A percentile compares a stretch with the other conserved stretches of the same genome.
phyloP scores from a whole-genome alignment of 1,284 basidiomycete genomes.

The Cerioporus squamosus region DNA sequence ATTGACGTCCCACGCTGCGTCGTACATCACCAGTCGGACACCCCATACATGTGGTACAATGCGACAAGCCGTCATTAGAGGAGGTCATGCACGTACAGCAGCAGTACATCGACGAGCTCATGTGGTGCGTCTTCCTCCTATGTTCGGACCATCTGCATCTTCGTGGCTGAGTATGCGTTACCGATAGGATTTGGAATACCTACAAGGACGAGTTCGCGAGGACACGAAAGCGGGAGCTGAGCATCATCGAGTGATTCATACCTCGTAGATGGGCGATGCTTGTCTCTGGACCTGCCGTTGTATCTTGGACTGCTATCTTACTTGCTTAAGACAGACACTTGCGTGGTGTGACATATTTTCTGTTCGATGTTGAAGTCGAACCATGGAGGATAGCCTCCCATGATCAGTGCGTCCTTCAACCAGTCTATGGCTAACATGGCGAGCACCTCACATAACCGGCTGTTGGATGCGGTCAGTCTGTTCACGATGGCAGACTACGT shows the following conservation, averaged over 20 bases:
- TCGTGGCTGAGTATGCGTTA: neutral
- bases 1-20: neutral
- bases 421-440: too few species aligned
- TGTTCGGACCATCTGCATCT: neutral
- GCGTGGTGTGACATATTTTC: too few species aligned
- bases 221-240: slow-evolving; percentile 71
- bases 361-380: too few species aligned
- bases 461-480: too few species aligned
- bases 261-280: neutral
- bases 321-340: neutral
- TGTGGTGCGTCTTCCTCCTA: slow-evolving; percentile 60
- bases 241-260: slow-evolving; percentile 65
- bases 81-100: slow-evolving; percentile 83
- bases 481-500: too few species aligned
- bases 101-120: slow-evolving; percentile 91
- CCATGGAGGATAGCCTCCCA: too few species aligned
- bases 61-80: slow-evolving; percentile 81
- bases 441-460: too few species aligned
- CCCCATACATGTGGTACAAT: slow-evolving; percentile 83
- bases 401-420: too few species aligned
- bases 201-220: slow-evolving; percentile 91
- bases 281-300: neutral
- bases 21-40: too few species aligned
- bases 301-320: slow-evolving; percentile 1
- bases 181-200: slow-evolving; percentile 86